A percentile compares a stretch with the other conserved stretches of the same genome.
phyloP scores from a whole-genome alignment of 2,329 filamentous ascomycete species.

The Cryphonectria parasitica region DNA sequence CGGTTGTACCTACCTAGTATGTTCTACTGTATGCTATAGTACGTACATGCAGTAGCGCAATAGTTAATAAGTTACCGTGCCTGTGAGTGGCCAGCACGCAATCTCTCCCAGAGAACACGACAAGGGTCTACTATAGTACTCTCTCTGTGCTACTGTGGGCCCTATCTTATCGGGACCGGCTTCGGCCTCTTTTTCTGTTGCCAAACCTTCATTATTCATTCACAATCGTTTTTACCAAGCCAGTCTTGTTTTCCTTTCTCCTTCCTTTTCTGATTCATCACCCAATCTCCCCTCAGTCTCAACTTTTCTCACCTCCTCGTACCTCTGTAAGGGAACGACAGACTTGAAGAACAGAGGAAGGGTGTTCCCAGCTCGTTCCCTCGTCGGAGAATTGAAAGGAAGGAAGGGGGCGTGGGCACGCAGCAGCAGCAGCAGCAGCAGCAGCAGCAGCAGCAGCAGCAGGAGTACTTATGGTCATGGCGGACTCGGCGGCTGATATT shows the following conservation, averaged over 20 bases:
- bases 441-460: not conserved
- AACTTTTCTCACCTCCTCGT: not conserved
- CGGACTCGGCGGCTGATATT: slow-evolving; percentile 42
- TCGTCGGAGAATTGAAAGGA: not conserved
- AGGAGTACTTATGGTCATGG: slow-evolving; percentile 33
- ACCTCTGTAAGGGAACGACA: not conserved
- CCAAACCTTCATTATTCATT: not conserved
- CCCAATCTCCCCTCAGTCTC: not conserved
- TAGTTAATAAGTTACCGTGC: not conserved
- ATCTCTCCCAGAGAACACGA: slow-evolving; percentile 1
- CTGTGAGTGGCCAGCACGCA: slow-evolving; percentile 18
- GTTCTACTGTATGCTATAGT: too few relatives aligned
- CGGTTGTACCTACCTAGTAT: too few relatives aligned
- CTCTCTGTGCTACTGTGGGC: not conserved
- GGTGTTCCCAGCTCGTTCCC: not conserved
- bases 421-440: slow-evolving; percentile 19
- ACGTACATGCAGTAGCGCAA: not conserved
- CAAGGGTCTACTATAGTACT: not conserved
- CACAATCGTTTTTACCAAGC: not conserved
- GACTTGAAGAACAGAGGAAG: too few relatives aligned
- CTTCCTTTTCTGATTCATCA: not conserved
- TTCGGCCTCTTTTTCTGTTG: slow-evolving; percentile 21
- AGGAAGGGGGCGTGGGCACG: slow-evolving; percentile 15
- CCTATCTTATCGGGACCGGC: slow-evolving; percentile 26
- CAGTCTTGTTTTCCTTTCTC: not conserved